Evolutionary conservation across 2,329 filamentous ascomycete species (phyloP), one percentile per base, ranked within the genome.

Genomic region (Blastomyces percursus): DNA sequence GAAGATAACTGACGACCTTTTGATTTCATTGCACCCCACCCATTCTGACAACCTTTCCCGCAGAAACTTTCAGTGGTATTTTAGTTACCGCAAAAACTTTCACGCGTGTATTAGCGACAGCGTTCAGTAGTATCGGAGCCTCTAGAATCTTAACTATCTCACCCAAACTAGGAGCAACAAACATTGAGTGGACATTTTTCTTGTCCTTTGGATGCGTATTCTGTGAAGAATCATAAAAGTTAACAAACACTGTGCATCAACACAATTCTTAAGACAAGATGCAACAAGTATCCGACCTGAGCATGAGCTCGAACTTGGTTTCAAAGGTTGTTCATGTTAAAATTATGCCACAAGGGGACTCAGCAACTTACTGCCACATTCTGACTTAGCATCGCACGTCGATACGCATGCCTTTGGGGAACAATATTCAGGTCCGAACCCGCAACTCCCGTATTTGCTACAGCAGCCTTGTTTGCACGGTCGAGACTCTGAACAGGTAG

Each of bases 181-280:
- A 76, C 74, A 16, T 76, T 74, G 0, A 76, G 66, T 0, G 74
- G 74, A 58, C 74, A 76, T 12, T 66, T 65, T 27, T 48, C 44
- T 24, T 32, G 16, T 32, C 57, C 44, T 40, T 48, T 59, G 6
- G 63, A 27, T 0, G 70, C 71, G 63, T 65, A 71, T 7, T 70
- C 71, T 11, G 71, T 70, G 24, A 40, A 12, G 12, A 56, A 21
- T 27, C n/a, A 40, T 7, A n/a, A 38, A 32, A 27, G 24, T 32
- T 21, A 21, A 14, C 12, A 24, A 21, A 35, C 8, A 1, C 21
- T 8, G 30, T 38, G 19, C 44, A 16, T 14, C 48, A 56, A n/a
- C 35, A 24, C n/a, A 24, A 24, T 7, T 12, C 24, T 56, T n/a
- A 40, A 42, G 40, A 40, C 54, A 56, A 24, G 32, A 56, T 40